phyloP scores from a whole-genome alignment of 495 filamentous ascomycete species.

The Penicillium salamii region DNA sequence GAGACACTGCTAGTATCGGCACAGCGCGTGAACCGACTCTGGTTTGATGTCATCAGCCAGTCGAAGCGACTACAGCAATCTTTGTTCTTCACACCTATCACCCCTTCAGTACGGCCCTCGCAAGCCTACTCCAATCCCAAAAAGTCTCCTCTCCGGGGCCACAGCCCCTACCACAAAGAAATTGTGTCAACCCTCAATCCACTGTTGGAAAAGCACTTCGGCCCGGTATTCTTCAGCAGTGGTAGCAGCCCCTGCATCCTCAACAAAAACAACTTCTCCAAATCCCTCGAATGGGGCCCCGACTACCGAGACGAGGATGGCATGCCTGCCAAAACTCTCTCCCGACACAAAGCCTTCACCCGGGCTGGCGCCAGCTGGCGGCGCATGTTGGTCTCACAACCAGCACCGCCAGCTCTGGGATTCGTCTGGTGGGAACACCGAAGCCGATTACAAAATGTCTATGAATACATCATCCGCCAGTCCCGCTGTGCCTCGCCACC shows the following conservation, averaged over 20 bases:
- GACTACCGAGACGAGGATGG: background rate
- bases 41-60: background rate
- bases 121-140: background rate
- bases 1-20: background rate
- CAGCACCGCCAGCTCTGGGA: background rate
- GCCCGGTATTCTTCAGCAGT: background rate
- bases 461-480: background rate
- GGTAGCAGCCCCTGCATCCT: background rate
- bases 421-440: background rate
- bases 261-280: background rate
- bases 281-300: background rate
- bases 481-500: background rate
- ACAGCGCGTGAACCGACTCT: background rate
- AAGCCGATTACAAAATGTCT: background rate
- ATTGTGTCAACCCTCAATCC: background rate
- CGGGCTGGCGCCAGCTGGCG: background rate
- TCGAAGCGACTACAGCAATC: background rate
- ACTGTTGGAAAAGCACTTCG: background rate
- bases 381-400: background rate
- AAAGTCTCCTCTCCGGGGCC: background rate
- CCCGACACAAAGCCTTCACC: background rate
- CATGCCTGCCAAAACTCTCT: background rate
- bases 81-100: background rate
- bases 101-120: background rate
- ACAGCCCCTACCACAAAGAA: background rate